Base-by-base conservation (phyloP, 2,329 filamentous ascomycete genomes). In the Fusarium fujikuroi region DNA sequence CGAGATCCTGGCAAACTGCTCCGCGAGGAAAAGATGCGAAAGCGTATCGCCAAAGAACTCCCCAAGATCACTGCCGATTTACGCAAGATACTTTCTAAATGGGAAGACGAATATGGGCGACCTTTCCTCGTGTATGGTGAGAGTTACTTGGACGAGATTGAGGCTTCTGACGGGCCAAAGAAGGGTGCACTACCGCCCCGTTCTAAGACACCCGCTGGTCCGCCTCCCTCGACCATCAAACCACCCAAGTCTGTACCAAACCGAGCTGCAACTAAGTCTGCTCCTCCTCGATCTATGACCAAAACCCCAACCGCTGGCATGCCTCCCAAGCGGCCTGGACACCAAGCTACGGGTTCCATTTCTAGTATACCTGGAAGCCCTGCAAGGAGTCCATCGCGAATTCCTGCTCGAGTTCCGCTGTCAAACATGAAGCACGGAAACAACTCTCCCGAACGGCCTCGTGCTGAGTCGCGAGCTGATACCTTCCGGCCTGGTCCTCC, bases 21-120 rank as follows among this genome's bases (percentile, higher is more conserved):
- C 59, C 90, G 96, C 36, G 96, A 99, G 80, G 96, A 99, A 84
- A 99, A 98, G 88, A 97, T 97, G 94, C 91, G 96, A 68, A 99
- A 99, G 89, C 90, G 95, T 65, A 98, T 99, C 70, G 89, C 95
- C 32, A 99, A 98, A 82, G 96, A 99, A 79, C 86, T 99, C 36
- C 96, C 96, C 63, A 98, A 97, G 85, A 88, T 99, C 47, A 92
- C 95, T 65, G 88, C 88, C 1, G 95, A 98, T n/a, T 84, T 99
- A 66, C 89, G 90, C 73, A 95, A 92, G 80, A 87, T 89, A n/a
- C 87, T 99, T 34, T 93, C 95, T 80, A 85, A 88, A 50, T 99
- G 94, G 91, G 96, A 99, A 80, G 92, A 97, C 60, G 96, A 98
- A 79, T 98, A 95, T 80, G 95, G 95, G 7, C 91, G 95, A 16